These are phyloP conservation scores for Penicillium soppii DNA, from an alignment of 495 filamentous ascomycete species.

Conservation along the genomic window DNA sequence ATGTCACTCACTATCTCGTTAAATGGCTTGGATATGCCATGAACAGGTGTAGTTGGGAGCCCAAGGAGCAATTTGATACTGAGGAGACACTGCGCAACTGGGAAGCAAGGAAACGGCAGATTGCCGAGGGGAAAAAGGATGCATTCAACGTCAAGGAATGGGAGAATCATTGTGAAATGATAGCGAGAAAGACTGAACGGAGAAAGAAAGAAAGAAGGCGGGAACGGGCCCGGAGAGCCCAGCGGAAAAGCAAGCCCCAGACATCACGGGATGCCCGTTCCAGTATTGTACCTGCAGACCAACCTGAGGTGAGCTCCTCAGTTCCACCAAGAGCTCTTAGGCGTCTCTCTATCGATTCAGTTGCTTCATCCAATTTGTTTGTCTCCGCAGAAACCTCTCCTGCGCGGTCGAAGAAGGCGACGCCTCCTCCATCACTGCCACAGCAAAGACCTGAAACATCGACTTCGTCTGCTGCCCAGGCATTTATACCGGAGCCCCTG, in stretches of 20 bases:
- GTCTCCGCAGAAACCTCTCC: neutral
- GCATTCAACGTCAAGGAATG: conserved; percentile 52
- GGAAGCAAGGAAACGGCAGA: conserved; percentile 48
- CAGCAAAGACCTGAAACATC: neutral
- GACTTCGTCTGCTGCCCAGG: too few species aligned
- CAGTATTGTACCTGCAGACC: neutral
- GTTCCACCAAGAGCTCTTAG: neutral
- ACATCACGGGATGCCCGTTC: neutral
- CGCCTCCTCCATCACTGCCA: neutral
- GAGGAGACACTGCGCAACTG: conserved; percentile 51
- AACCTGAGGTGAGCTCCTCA: neutral
- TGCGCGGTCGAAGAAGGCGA: neutral
- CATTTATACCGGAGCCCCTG: too few species aligned
- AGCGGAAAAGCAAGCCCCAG: neutral
- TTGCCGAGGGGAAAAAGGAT: conserved; percentile 36
- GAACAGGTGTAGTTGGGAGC: conserved; percentile 64
- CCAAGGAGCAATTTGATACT: conserved; percentile 50
- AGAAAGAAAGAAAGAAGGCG: neutral
- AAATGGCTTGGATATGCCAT: conserved; percentile 62
- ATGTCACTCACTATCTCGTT: conserved; percentile 53
- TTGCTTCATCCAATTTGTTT: neutral
- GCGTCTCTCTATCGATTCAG: neutral
- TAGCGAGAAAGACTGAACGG: conserved; percentile 22
- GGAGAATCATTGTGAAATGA: conserved; percentile 27
- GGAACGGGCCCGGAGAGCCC: neutral